phyloP scores from a whole-genome alignment of 1,284 basidiomycete genomes.

The Somion occarium region DNA sequence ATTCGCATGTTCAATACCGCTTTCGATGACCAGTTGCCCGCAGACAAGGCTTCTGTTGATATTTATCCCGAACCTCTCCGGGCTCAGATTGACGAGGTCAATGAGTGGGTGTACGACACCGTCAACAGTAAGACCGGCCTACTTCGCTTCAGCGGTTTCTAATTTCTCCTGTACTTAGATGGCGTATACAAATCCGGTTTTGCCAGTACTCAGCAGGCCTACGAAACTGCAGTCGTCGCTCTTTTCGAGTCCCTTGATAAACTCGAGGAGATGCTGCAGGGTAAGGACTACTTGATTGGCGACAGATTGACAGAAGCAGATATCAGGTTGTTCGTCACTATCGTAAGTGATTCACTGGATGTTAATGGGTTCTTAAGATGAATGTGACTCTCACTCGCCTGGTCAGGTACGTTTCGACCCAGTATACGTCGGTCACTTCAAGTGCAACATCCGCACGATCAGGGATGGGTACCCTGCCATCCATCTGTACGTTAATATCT shows the following conservation, averaged over 20 bases:
- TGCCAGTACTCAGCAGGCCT: slow-evolving; percentile 78
- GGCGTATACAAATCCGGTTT: slow-evolving; percentile 92
- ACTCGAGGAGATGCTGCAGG: slow-evolving; percentile 73
- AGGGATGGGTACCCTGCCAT: slow-evolving; percentile 79
- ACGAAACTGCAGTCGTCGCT: slow-evolving; percentile 68
- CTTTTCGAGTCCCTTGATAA: slow-evolving; percentile 80
- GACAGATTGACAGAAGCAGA: slow-evolving; percentile 88
- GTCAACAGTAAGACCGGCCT: slow-evolving; percentile 64
- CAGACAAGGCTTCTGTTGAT: slow-evolving; percentile 73
- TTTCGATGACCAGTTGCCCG: slow-evolving; percentile 71
- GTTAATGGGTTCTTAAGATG: too few relatives aligned
- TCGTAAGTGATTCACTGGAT: slow-evolving; percentile 44
- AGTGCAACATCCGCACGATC: slow-evolving; percentile 84
- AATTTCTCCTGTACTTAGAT: slow-evolving; percentile 37
- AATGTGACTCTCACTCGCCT: neutral
- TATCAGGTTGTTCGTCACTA: slow-evolving; percentile 86
- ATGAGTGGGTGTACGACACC: slow-evolving; percentile 82
- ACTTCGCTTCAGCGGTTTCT: neutral
- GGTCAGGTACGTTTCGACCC: slow-evolving; percentile 64
- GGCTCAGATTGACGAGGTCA: slow-evolving; percentile 81
- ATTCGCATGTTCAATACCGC: slow-evolving; percentile 88
- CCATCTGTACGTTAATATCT: slow-evolving; percentile 57
- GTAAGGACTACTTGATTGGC: slow-evolving; percentile 83
- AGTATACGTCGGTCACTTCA: slow-evolving; percentile 91
- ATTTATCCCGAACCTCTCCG: slow-evolving; percentile 75